Evolutionary conservation across 495 filamentous ascomycete genomes (phyloP).

Genomic region (Penicillium tannophilum): DNA sequence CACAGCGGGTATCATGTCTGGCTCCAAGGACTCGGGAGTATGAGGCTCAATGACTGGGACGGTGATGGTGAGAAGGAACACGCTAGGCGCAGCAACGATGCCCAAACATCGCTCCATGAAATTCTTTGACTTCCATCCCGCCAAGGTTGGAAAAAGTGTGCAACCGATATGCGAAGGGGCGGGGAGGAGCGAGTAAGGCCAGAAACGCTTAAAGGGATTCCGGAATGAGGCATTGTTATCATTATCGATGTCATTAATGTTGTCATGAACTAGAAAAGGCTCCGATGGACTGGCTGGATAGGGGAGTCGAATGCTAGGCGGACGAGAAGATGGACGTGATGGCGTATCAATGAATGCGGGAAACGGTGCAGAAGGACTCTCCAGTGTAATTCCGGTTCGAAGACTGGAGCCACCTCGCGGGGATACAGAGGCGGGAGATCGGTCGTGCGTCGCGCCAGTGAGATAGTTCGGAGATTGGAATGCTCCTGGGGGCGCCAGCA

Average conservation of each 20-base stretch:
- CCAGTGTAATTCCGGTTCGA: conserved; percentile 11
- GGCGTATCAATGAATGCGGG: conserved; percentile 53
- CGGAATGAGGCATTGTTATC: conserved; percentile 15
- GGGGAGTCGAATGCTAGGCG: conserved; percentile 56
- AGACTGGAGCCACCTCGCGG: conserved; percentile 28
- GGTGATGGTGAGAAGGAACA: conserved; percentile 88
- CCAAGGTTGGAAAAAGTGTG: conserved; percentile 88
- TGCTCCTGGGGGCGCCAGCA: conserved; percentile 39
- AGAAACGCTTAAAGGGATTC: conserved; percentile 54
- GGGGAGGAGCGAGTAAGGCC: conserved; percentile 73
- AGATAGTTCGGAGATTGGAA: conserved; percentile 44
- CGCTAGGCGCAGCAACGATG: conserved; percentile 79
- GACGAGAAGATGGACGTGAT: conserved; percentile 43
- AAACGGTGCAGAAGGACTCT: conserved; percentile 49
- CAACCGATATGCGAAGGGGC: conserved; percentile 66
- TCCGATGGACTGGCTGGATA: conserved; percentile 54
- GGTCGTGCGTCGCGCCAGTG: conserved; percentile 19
- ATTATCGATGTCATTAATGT: conserved; percentile 21
- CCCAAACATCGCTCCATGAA: conserved; percentile 77
- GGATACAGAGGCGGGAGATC: conserved; percentile 37
- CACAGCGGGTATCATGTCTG: conserved; percentile 42
- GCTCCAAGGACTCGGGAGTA: conserved; percentile 45
- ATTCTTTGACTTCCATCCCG: conserved; percentile 73
- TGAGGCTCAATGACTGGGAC: conserved; percentile 84
- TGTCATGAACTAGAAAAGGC: conserved; percentile 36